phyloP scores from a whole-genome alignment of 2,329 filamentous ascomycete genomes.

The Verticillium albo-atrum region DNA sequence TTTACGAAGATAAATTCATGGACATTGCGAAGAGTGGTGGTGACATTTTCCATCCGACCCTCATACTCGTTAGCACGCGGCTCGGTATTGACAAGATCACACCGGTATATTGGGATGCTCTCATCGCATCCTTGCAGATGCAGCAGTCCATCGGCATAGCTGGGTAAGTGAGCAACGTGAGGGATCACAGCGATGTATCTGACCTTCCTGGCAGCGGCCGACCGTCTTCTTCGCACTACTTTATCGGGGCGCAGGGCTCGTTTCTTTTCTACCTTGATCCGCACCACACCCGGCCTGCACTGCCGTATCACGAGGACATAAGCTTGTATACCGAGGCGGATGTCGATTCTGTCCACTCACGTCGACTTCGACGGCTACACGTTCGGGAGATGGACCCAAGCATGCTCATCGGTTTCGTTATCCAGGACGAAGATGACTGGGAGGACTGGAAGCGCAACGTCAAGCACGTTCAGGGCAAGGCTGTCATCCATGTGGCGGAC shows the following conservation, averaged over 20 bases:
- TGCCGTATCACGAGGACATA: conserved; percentile 58
- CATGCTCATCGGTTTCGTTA: conserved; percentile 93
- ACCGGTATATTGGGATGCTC: conserved; percentile 90
- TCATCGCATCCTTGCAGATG: conserved; percentile 80
- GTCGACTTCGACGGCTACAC: conserved; percentile 75
- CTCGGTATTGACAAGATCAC: conserved; percentile 93
- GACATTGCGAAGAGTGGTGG: conserved; percentile 66
- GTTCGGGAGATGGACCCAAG: conserved; percentile 95
- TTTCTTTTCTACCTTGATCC: conserved; percentile 94
- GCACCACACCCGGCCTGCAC: conserved; percentile 73
- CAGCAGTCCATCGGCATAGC: conserved; percentile 94
- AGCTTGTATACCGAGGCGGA: conserved; percentile 66
- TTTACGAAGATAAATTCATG: conserved; percentile 87
- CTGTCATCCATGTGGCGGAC: conserved; percentile 80
- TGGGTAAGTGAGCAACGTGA: conserved; percentile 53
- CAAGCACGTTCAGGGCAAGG: conserved; percentile 71
- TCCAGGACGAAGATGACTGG: conserved; percentile 80
- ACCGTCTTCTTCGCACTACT: conserved; percentile 76
- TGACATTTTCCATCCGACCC: conserved; percentile 69
- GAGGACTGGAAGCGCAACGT: conserved; percentile 73
- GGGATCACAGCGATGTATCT: not conserved
- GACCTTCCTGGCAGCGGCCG: conserved; percentile 59
- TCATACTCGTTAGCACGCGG: conserved; percentile 84
- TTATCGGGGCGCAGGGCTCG: conserved; percentile 59
- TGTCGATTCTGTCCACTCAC: conserved; percentile 79